Evolutionary conservation across 106 monocot genomes (phyloP), one percentile per base, ranked within the genome.

Genomic region (Dioscorea alata): DNA sequence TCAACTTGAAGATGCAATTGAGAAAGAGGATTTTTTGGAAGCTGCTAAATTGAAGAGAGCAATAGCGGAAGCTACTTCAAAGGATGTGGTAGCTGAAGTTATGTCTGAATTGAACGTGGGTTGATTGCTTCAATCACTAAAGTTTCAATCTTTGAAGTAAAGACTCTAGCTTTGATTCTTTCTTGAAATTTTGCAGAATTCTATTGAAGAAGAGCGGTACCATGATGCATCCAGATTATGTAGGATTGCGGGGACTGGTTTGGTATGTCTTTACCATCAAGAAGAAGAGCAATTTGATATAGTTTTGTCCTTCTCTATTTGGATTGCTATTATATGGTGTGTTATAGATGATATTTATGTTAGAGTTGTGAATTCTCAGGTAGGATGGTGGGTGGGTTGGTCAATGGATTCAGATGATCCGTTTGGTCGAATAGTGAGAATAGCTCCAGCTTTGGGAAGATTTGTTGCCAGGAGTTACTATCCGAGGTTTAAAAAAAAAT

Each of bases 331-430:
- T 15, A n/a, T 19, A 65, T 22, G 20, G 14, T 22, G 18, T 22
- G 22, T 8, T 19, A 48, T 21, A 58, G 17, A 42, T 42, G 13
- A 54, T 54, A 54, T 54, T 54, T 54, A 19, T 56, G 16, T 20
- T 23, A 16, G 6, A 20, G 14, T 19, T 61, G 20, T 48, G 60
- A 48, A n/a, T 70, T 70, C 49, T 52, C 75, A 94, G 94, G 85
- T 90, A 58, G 94, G 94, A 49, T 94, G 94, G 94, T 94, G 94
- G 94, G 94, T 82, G 49, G 90, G 94, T 12, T 88, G 78, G 76
- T 83, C 90, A 57, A 82, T 81, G 68, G 87, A 94, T 72, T 80
- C 82, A 20, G 75, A 81, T 58, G 87, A 90, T 68, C 77, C 90
- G 64, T 87, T 90, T 72, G 94, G 94, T 13, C 82, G 90, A 74